phyloP scores from a whole-genome alignment of 2,329 filamentous ascomycete genomes.

The Apiospora aurea region DNA sequence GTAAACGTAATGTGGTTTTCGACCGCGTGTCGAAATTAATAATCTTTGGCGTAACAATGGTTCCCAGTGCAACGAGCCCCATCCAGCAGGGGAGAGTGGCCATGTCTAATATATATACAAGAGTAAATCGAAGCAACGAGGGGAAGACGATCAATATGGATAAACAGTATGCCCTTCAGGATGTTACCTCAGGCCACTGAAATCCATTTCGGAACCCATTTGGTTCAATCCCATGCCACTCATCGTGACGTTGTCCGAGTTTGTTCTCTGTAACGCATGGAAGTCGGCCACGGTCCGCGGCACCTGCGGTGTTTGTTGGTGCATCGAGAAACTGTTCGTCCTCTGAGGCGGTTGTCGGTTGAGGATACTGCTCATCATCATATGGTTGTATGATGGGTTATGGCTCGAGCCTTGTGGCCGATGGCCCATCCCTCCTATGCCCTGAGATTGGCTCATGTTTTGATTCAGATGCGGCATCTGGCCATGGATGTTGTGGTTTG shows the following conservation, averaged over 20 bases:
- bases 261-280: slow-evolving; percentile 55
- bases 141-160: background rate
- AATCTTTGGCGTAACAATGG: slow-evolving; percentile 4
- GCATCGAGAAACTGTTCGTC: slow-evolving; percentile 48
- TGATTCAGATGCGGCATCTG: slow-evolving; percentile 44
- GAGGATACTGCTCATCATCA: slow-evolving; percentile 43
- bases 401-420: slow-evolving; percentile 38
- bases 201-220: slow-evolving; percentile 50
- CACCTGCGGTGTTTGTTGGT: slow-evolving; percentile 45
- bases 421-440: slow-evolving; percentile 41
- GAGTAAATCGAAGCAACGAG: background rate
- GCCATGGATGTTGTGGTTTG: slow-evolving; percentile 43
- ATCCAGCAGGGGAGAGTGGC: slow-evolving; percentile 1
- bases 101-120: slow-evolving; percentile 16
- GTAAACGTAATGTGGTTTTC: slow-evolving; percentile 14
- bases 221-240: slow-evolving; percentile 42
- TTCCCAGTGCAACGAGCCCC: slow-evolving; percentile 10
- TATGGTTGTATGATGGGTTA: slow-evolving; percentile 37
- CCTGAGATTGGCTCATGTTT: slow-evolving; percentile 41
- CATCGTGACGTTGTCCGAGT: slow-evolving; percentile 48
- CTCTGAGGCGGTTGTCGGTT: slow-evolving; percentile 45
- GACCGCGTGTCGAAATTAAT: slow-evolving; percentile 3
- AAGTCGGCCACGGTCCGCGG: slow-evolving; percentile 56
- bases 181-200: slow-evolving; percentile 30
- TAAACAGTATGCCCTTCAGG: background rate